Evolutionary conservation across 176 grass and related monocot genomes (phyloP), one percentile per base, ranked within the genome.

Genomic region (Alloteropsis semialata): DNA sequence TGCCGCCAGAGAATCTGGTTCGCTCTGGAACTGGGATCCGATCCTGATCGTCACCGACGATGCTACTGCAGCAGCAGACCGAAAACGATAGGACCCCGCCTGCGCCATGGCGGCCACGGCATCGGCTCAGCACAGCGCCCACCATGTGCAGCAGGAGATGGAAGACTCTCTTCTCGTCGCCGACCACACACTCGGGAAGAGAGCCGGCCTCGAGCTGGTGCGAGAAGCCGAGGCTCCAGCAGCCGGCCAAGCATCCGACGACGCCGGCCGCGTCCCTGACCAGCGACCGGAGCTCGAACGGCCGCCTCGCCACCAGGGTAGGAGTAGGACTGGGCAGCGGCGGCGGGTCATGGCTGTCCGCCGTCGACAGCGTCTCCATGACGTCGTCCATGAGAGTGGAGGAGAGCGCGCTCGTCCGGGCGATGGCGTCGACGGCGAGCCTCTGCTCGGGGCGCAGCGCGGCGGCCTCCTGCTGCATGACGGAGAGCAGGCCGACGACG

Each of bases 141-240:
- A 90, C 60, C 67, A 92, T 92, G 50, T 90, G 87, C 74, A 95
- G 77, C 8, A 95, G 61, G 16, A 92, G 77, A 25, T 92, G 90
- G 68, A 90, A 89, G 42, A 92, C 84, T 38, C 90, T 65, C 32
- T 45, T 92, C 29, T 95, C 93, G 25, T 95, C 90, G 49, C 93
- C 90, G n/a, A 95, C 49, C 11, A 92, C 90, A 37, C 66, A 84
- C 44, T 86, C 76, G 0, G 82, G 87, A 43, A 95, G 43, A 2
- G 69, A 30, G 14, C 11, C 41, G 7, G 13, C 33, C 21, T 74
- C 78, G 51, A 55, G 5, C 21, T 79, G 56, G 44, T 75, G 69
- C 6, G 51, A 58, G 78, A 92, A 89, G 5, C n/a, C 78, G 59
- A 83, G 33, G 1, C 83, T 79, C 17, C 29, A 32, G 60, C 74